Evolutionary conservation across 305 asterid species (phyloP).

Genomic region (Fraxinus floribunda): DNA sequence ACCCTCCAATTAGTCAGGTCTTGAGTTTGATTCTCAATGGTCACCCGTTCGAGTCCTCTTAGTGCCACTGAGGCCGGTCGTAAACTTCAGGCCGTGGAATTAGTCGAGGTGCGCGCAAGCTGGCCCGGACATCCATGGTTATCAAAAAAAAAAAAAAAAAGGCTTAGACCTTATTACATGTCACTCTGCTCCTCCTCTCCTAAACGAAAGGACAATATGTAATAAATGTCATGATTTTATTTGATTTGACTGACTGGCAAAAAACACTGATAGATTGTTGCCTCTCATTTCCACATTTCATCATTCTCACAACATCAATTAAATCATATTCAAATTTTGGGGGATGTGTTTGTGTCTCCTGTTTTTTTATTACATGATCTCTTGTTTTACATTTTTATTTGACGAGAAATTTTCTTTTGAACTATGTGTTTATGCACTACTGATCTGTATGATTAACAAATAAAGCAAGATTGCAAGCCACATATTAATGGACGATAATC

Average conservation of each 20-base stretch:
- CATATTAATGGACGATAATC: background rate
- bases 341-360: background rate
- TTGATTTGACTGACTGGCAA: background rate
- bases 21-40: too few species aligned
- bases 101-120: too few species aligned
- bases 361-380: background rate
- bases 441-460: background rate
- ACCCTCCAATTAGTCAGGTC: too few species aligned
- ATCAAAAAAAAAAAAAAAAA: background rate
- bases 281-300: conserved; percentile 1
- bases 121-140: too few species aligned
- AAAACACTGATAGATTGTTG: background rate
- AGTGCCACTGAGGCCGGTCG: too few species aligned
- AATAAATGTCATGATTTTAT: background rate
- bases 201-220: background rate
- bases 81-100: too few species aligned
- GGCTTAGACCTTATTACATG: background rate
- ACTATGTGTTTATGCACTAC: background rate
- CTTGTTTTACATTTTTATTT: background rate
- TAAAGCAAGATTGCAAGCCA: background rate
- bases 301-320: background rate
- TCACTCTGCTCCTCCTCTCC: background rate
- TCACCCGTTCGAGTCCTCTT: too few species aligned
- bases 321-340: background rate
- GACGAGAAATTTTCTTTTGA: background rate